Evolutionary conservation across 306 rosid species (phyloP).

Genomic region (Hippophae rhamnoides): DNA sequence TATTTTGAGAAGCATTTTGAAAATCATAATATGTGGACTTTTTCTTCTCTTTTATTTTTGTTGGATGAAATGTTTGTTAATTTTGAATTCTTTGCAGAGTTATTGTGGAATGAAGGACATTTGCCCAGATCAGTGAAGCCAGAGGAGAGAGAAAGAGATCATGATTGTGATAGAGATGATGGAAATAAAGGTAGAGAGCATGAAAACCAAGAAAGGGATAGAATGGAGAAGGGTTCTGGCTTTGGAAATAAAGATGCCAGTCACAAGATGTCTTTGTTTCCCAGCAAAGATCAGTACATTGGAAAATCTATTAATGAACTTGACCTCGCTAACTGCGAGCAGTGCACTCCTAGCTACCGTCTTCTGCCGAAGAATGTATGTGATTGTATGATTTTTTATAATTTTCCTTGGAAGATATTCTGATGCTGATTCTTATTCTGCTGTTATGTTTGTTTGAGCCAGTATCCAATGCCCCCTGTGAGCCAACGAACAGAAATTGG

Average conservation of each 20-base stretch:
- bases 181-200: slow-evolving; percentile 68
- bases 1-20: slow-evolving; percentile 5
- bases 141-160: slow-evolving; percentile 70
- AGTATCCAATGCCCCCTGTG: slow-evolving; percentile 87
- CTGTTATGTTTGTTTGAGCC: slow-evolving; percentile 20
- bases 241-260: slow-evolving; percentile 53
- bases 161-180: slow-evolving; percentile 62
- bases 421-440: slow-evolving; percentile 14
- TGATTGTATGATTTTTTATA: slow-evolving; percentile 3
- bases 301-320: slow-evolving; percentile 92
- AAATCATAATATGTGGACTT: slow-evolving; percentile 5
- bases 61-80: slow-evolving; percentile 1
- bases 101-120: slow-evolving; percentile 74
- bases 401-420: slow-evolving; percentile 5
- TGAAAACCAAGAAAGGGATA: slow-evolving; percentile 70
- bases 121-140: slow-evolving; percentile 50
- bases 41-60: background rate
- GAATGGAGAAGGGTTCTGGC: slow-evolving; percentile 36
- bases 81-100: slow-evolving; percentile 42
- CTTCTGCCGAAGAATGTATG: slow-evolving; percentile 84
- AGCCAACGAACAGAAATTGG: slow-evolving; percentile 87
- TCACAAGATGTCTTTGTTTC: slow-evolving; percentile 60
- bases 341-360: slow-evolving; percentile 93
- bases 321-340: slow-evolving; percentile 93
- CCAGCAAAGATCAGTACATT: slow-evolving; percentile 86